phyloP scores from a whole-genome alignment of 805 yeast species.

The Lipomyces starkeyi region DNA sequence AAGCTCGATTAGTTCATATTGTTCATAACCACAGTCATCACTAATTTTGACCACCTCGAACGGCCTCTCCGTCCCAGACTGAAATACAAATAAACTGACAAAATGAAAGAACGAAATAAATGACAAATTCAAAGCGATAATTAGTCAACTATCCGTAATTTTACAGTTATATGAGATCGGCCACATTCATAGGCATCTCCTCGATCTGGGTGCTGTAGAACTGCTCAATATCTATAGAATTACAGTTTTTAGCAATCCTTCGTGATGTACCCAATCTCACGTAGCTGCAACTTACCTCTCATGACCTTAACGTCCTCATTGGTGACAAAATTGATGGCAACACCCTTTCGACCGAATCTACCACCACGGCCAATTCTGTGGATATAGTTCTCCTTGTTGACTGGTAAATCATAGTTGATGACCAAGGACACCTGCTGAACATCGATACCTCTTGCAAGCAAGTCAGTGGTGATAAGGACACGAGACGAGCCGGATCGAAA shows the following conservation, averaged over 20 bases:
- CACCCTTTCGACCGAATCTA: slow-evolving; percentile 98
- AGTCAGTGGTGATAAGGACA: slow-evolving; percentile 93
- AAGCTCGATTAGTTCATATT: slow-evolving; percentile 1
- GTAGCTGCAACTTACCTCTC: slow-evolving; percentile 66
- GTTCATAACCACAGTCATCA: slow-evolving; percentile 2
- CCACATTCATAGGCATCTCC: slow-evolving; percentile 88
- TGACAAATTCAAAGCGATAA: slow-evolving; percentile 5
- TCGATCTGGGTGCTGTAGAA: slow-evolving; percentile 87
- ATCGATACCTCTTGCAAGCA: slow-evolving; percentile 98
- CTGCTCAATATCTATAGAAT: slow-evolving; percentile 63
- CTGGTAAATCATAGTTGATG: slow-evolving; percentile 92
- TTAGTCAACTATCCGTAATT: slow-evolving; percentile 2
- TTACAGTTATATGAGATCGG: slow-evolving; percentile 48
- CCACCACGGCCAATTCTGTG: slow-evolving; percentile 99
- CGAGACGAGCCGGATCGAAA: slow-evolving; percentile 93
- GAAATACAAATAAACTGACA: not conserved
- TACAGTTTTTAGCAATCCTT: not conserved
- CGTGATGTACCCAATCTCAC: slow-evolving; percentile 38
- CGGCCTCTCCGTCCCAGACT: not conserved
- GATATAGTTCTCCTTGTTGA: slow-evolving; percentile 91
- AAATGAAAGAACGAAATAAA: not conserved
- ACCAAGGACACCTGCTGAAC: slow-evolving; percentile 97
- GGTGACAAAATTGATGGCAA: slow-evolving; percentile 92
- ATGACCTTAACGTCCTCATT: slow-evolving; percentile 73
- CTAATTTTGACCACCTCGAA: not conserved